These are phyloP conservation scores for Puccinellia tenuiflora DNA, from an alignment of 176 grass and related monocot genomes.

Conservation along the genomic window DNA sequence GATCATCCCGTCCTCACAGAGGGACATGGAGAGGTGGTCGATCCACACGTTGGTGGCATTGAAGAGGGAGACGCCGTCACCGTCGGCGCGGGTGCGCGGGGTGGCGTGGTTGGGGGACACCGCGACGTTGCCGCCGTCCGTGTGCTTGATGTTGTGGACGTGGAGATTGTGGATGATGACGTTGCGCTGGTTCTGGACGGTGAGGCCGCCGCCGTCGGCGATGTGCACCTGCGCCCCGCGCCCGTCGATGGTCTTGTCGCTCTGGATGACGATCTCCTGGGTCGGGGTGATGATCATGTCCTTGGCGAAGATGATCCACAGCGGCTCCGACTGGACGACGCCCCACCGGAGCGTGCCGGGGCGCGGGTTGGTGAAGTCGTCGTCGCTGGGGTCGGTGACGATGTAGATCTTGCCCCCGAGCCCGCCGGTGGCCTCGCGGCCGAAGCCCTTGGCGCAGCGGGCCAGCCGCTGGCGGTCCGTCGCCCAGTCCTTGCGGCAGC, in stretches of 20 bases:
- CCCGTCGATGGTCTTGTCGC: conserved; percentile 82
- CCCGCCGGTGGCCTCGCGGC: conserved; percentile 41
- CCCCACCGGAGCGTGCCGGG: conserved; percentile 65
- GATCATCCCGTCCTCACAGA: conserved; percentile 59
- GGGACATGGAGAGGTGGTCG: conserved; percentile 72
- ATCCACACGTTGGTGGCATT: conserved; percentile 55
- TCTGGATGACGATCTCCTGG: conserved; percentile 66
- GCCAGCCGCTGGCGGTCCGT: conserved; percentile 51
- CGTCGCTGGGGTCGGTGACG: conserved; percentile 54
- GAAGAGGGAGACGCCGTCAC: conserved; percentile 70
- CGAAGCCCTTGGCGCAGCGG: conserved; percentile 66
- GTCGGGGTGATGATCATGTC: conserved; percentile 63
- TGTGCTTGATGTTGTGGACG: conserved; percentile 43
- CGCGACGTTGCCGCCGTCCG: conserved; percentile 28
- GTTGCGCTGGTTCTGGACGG: conserved; percentile 48
- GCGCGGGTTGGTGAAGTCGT: conserved; percentile 43
- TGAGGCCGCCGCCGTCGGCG: conserved; percentile 50
- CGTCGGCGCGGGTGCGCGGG: conserved; percentile 36
- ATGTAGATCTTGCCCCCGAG: conserved; percentile 42
- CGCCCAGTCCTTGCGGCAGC: conserved; percentile 61
- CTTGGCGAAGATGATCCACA: conserved; percentile 70
- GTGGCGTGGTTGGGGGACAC: conserved; percentile 38
- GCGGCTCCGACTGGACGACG: conserved; percentile 45
- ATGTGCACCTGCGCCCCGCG: conserved; percentile 73
- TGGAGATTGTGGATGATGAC: conserved; percentile 62